Percentiles rank a stretch among this genome's conserved stretches.
These are phyloP conservation scores for Tilletia walkeri DNA, from an alignment of 1,284 basidiomycete species.

Conservation along the genomic window DNA sequence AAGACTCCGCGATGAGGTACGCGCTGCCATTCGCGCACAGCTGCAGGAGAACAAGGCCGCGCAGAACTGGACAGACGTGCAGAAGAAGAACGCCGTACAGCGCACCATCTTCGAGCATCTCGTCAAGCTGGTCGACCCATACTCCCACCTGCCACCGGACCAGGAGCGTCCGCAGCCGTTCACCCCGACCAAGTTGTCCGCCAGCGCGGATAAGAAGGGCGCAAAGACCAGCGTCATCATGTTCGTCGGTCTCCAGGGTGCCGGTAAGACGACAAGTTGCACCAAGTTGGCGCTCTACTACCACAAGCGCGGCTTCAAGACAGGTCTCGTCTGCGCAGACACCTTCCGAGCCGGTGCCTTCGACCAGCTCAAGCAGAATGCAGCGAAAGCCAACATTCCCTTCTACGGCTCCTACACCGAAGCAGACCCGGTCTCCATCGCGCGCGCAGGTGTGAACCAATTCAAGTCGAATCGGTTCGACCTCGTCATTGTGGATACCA, in stretches of 20 bases:
- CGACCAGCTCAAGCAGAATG: constrained; percentile 86
- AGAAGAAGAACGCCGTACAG: constrained; percentile 50
- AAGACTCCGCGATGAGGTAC: constrained; percentile 77
- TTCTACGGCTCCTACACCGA: constrained; percentile 99
- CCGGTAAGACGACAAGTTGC: constrained; percentile 97
- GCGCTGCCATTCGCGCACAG: constrained; percentile 65
- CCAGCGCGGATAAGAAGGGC: background rate
- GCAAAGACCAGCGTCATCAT: constrained; percentile 93
- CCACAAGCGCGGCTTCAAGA: constrained; percentile 93
- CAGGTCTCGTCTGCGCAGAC: constrained; percentile 98
- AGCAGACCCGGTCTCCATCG: constrained; percentile 93
- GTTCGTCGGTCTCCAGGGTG: constrained; percentile 69
- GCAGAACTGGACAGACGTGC: constrained; percentile 36
- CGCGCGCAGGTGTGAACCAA: constrained; percentile 87
- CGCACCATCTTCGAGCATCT: constrained; percentile 90
- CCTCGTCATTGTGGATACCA: constrained; percentile 98
- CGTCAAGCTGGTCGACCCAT: constrained; percentile 88
- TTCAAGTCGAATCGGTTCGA: constrained; percentile 98
- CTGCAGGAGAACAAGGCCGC: constrained; percentile 47
- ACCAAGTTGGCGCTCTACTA: constrained; percentile 77
- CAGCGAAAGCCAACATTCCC: constrained; percentile 96
- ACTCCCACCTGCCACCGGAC: constrained; percentile 31
- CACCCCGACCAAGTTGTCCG: constrained; percentile 76
- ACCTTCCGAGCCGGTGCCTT: constrained; percentile 99
- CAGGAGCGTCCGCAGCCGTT: constrained; percentile 63